Percentiles rank a stretch among this genome's conserved stretches.
phyloP scores from a whole-genome alignment of 1,139 yeast genomes.

The Zhuliangozyma parablackwelliae region DNA sequence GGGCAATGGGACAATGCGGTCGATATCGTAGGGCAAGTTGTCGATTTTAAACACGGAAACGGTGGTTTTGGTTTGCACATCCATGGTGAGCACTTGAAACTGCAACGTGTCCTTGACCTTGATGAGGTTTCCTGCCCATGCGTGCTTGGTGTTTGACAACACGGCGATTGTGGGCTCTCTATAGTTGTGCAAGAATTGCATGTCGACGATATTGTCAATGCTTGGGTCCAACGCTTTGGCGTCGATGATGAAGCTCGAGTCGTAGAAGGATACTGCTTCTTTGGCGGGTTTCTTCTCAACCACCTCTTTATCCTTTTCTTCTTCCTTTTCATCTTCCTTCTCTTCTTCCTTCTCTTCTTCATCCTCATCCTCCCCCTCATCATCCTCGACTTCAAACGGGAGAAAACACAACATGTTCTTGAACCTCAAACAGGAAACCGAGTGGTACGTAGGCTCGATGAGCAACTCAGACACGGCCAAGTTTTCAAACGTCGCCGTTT shows the following conservation, averaged over 20 bases:
- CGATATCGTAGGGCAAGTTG: constrained; percentile 72
- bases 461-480: constrained; percentile 46
- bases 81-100: constrained; percentile 62
- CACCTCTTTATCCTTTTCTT: constrained; percentile 3
- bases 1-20: constrained; percentile 58
- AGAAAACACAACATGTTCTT: constrained; percentile 72
- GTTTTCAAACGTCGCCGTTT: constrained; percentile 45
- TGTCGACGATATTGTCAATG: constrained; percentile 58
- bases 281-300: constrained; percentile 4
- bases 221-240: constrained; percentile 54
- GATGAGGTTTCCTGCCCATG: constrained; percentile 75
- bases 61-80: constrained; percentile 56
- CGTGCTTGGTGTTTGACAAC: constrained; percentile 54
- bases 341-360: constrained; percentile 21
- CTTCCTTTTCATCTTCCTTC: constrained; percentile 3
- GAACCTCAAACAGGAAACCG: constrained; percentile 62
- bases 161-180: constrained; percentile 79
- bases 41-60: constrained; percentile 63
- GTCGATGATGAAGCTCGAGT: constrained; percentile 53
- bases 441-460: constrained; percentile 58
- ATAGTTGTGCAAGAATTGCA: constrained; percentile 66
- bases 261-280: constrained; percentile 11
- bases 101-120: constrained; percentile 59
- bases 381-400: constrained; percentile 54
- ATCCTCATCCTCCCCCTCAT: constrained; percentile 38